phyloP scores from a whole-genome alignment of 352 stramenopile species.

The Phytophthora sojae region DNA sequence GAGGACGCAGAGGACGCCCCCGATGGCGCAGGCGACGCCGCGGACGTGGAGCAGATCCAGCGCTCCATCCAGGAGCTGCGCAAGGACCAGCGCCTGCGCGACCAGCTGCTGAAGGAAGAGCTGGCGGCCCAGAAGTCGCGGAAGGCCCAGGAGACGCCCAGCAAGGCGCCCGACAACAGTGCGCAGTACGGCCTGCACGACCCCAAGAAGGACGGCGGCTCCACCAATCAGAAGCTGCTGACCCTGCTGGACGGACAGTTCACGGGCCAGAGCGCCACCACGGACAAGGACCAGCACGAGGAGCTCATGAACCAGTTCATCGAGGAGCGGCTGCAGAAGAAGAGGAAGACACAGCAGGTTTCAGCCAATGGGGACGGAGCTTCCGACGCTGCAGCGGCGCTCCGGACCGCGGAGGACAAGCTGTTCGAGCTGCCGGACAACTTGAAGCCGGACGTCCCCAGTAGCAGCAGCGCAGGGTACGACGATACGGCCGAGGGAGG shows the following conservation, averaged over 20 bases:
- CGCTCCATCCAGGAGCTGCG: conserved; percentile 71
- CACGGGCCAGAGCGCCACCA: conserved; percentile 70
- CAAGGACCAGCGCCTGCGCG: conserved; percentile 73
- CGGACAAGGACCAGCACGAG: conserved; percentile 76
- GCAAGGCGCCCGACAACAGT: conserved; percentile 10
- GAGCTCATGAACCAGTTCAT: conserved; percentile 89
- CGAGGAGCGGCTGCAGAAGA: conserved; percentile 74
- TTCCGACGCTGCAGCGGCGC: conserved; percentile 8
- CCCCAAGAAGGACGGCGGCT: conserved; percentile 70
- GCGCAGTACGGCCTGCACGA: conserved; percentile 76
- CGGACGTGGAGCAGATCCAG: conserved; percentile 45
- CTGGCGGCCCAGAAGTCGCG: conserved; percentile 25
- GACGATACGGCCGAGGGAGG: conserved; percentile 59
- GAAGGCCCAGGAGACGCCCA: conserved; percentile 19
- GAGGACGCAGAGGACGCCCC: conserved; percentile 28
- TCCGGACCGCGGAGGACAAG: conserved; percentile 63
- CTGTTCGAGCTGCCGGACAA: conserved; percentile 73
- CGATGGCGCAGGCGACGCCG: conserved; percentile 5
- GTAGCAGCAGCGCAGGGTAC: conserved; percentile 33
- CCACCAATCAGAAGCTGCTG: conserved; percentile 73
- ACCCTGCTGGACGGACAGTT: conserved; percentile 84
- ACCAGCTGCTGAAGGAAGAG: conserved; percentile 52
- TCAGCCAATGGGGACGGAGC: neutral
- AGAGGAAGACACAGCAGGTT: conserved; percentile 19
- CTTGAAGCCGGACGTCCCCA: conserved; percentile 57